A percentile compares a stretch with the other conserved stretches of the same genome.
Conservation (phyloP, 495 filamentous ascomycete species). For the Immersiella caudata region DNA sequence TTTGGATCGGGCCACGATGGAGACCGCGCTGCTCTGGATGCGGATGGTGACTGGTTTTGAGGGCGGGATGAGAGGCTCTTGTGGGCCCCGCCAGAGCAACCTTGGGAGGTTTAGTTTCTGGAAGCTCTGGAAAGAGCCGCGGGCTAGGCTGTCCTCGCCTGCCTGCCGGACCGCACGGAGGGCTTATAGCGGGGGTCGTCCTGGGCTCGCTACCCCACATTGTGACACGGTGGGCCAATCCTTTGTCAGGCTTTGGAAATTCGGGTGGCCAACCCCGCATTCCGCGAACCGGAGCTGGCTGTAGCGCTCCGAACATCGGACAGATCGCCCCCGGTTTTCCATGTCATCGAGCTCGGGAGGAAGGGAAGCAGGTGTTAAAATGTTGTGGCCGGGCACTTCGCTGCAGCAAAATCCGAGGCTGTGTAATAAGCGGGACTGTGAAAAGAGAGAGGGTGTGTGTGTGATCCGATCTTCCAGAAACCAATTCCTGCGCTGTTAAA, state of each 20-base stretch:
- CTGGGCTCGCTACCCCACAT: slow-evolving; percentile 7
- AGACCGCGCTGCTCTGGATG: neutral
- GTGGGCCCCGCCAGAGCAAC: neutral
- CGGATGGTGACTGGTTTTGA: neutral
- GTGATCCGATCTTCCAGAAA: slow-evolving; percentile 1
- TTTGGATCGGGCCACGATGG: neutral
- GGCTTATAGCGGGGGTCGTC: neutral
- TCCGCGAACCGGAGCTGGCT: slow-evolving; percentile 40
- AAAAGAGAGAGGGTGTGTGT: neutral
- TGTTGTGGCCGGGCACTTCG: slow-evolving; percentile 9
- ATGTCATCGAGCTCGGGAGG: slow-evolving; percentile 16
- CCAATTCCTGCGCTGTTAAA: neutral
- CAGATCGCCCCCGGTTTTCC: slow-evolving; percentile 4
- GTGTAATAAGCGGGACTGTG: neutral
- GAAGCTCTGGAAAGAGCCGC: neutral
- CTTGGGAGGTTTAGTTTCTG: neutral
- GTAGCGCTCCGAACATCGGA: slow-evolving; percentile 39
- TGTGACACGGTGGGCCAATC: slow-evolving; percentile 30
- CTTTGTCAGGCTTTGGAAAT: slow-evolving; percentile 33
- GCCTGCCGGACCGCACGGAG: slow-evolving; percentile 6
- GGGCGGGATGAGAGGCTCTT: slow-evolving; percentile 2
- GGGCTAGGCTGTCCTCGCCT: neutral
- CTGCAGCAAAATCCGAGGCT: neutral
- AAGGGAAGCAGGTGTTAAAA: slow-evolving; percentile 13
- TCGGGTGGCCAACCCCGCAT: slow-evolving; percentile 42